These are phyloP conservation scores for Murraya paniculata DNA, from an alignment of 345 rosid genomes.

Conservation along the genomic window DNA sequence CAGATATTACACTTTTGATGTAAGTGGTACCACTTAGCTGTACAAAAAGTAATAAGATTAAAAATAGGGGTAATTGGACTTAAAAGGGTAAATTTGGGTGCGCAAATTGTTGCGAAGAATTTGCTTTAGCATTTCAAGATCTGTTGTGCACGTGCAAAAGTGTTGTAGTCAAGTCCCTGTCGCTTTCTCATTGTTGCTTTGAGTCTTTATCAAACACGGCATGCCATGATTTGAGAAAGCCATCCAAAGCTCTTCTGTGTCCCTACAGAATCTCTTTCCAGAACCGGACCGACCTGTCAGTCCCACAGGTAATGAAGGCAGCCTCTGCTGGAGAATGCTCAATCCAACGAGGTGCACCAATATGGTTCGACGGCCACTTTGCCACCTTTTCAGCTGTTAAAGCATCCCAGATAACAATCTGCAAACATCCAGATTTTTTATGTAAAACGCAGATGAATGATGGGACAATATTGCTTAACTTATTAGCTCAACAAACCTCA, in stretches of 20 bases:
- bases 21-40: not conserved
- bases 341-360: slow-evolving; percentile 75
- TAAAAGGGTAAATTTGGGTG: too few relatives aligned
- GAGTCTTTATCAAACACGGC: too few relatives aligned
- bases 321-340: slow-evolving; percentile 77
- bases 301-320: slow-evolving; percentile 59
- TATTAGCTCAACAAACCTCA: slow-evolving; percentile 40
- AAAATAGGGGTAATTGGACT: too few relatives aligned
- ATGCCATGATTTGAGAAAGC: not conserved
- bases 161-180: too few relatives aligned
- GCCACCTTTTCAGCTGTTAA: slow-evolving; percentile 69
- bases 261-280: slow-evolving; percentile 50
- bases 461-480: not conserved
- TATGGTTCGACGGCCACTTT: slow-evolving; percentile 71
- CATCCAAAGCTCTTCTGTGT: not conserved
- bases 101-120: too few relatives aligned
- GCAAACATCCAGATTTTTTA: slow-evolving; percentile 26
- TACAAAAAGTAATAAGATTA: not conserved
- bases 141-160: too few relatives aligned
- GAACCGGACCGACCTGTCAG: slow-evolving; percentile 55
- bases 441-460: not conserved
- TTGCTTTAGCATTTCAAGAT: not conserved
- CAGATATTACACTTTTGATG: not conserved
- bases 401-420: slow-evolving; percentile 82
- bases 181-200: too few relatives aligned